Conservation (phyloP, 345 rosid genomes). For the Triadica sebifera region DNA sequence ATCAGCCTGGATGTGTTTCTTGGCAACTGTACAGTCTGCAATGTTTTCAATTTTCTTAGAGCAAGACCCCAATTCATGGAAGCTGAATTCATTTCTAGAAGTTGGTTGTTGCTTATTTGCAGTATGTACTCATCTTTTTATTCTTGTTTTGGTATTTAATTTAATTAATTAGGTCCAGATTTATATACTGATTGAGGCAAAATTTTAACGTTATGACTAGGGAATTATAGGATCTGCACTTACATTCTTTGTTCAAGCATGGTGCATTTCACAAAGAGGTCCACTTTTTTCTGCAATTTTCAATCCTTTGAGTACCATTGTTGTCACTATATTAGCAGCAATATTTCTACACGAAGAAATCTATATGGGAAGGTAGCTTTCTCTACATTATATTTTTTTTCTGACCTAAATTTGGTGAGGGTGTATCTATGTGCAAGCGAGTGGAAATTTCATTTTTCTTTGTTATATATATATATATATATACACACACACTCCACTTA, state of each 20-base stretch:
- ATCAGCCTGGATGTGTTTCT: slow-evolving; percentile 78
- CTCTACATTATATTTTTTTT: background rate
- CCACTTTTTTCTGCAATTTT: slow-evolving; percentile 20
- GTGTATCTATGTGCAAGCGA: too few relatives aligned
- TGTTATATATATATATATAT: too few relatives aligned
- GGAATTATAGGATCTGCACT: slow-evolving; percentile 53
- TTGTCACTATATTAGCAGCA: slow-evolving; percentile 29
- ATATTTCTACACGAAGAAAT: slow-evolving; percentile 27
- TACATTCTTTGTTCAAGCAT: slow-evolving; percentile 49
- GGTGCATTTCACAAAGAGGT: slow-evolving; percentile 25
- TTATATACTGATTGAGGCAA: background rate
- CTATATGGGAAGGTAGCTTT: slow-evolving; percentile 9
- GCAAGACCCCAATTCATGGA: slow-evolving; percentile 47
- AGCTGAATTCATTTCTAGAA: slow-evolving; percentile 48
- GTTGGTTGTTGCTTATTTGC: slow-evolving; percentile 37
- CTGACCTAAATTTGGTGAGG: too few relatives aligned
- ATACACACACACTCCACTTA: too few relatives aligned
- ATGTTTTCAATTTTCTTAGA: slow-evolving; percentile 45
- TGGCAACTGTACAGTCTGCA: slow-evolving; percentile 57
- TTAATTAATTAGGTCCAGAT: background rate
- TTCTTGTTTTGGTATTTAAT: background rate
- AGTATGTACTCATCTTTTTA: slow-evolving; percentile 27
- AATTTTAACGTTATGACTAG: slow-evolving; percentile 23
- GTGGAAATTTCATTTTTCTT: too few relatives aligned
- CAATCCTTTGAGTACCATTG: slow-evolving; percentile 28